Evolutionary conservation across 805 yeast species (phyloP), one percentile per base, ranked within the genome.

Genomic region (Wickerhamiella australiensis): DNA sequence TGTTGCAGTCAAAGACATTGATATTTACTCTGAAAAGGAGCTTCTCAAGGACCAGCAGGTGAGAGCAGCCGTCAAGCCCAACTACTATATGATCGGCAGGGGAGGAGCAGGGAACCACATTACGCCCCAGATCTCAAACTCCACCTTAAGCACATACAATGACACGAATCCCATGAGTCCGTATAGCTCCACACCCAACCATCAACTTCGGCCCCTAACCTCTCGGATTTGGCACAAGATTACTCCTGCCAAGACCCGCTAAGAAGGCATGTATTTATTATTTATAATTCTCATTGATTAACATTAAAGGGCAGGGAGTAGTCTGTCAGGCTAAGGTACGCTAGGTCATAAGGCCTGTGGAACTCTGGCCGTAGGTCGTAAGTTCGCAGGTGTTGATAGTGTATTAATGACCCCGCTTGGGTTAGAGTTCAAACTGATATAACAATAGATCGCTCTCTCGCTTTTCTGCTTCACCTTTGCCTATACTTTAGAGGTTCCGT

Each of bases 81-180:
- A 57, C 26, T 52, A 59, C 9, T 65, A 60, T 55, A 57, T 62
- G 52, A 61, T 65, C 26, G 69, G 69, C 25, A 59, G 69, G 6
- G 69, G 69, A 18, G 69, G 69, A 7, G 46, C 58, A 7, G 69
- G 69, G 26, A 65, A 65, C 56, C 57, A 60, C 42, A 55, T 63
- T 20, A 45, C 35, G 13, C 40, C 43, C 20, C 27, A 22, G 25
- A 37, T 18, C 9, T 22, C 36, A 13, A 20, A 29, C 29, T 22
- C 40, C n/a, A 11, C 36, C 1, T 5, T 20, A 23, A 21, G 40
- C 42, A 15, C 51, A 6, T 46, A 5, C 21, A 17, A 22, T 29
- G 17, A 20, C 6, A 8, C 41, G n/a, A 31, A 21, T 22, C 15
- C 35, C 38, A 22, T 49, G 29, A 43, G 38, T 18, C 53, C 53